Evolutionary conservation across 108 stramenopile genomes (phyloP).

Genomic region (Pseudonitzschia pungens): DNA sequence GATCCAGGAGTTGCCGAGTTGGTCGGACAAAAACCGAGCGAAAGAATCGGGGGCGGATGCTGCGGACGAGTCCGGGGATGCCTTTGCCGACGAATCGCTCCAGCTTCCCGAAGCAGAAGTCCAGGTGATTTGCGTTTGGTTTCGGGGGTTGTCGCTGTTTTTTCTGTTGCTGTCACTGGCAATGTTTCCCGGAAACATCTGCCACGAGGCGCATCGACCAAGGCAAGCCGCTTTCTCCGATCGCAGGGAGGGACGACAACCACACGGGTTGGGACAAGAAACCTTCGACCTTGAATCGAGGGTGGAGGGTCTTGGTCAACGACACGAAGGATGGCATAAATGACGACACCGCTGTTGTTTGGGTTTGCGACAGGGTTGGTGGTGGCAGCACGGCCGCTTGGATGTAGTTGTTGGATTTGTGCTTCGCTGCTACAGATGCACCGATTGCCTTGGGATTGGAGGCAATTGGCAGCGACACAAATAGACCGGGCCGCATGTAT

Average conservation of each 20-base stretch:
- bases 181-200: neutral
- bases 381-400: slow-evolving; percentile 2
- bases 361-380: neutral
- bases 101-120: neutral
- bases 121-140: neutral
- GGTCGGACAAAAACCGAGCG: neutral
- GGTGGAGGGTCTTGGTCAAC: slow-evolving; percentile 1
- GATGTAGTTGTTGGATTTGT: slow-evolving; percentile 2
- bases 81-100: neutral
- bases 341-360: neutral
- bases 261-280: neutral
- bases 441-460: neutral
- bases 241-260: neutral
- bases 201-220: slow-evolving; percentile 3
- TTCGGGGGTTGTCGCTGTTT: neutral
- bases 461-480: slow-evolving; percentile 22
- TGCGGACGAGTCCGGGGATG: neutral
- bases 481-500: slow-evolving; percentile 26
- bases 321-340: neutral
- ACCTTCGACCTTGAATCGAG: slow-evolving; percentile 1
- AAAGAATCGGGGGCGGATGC: neutral
- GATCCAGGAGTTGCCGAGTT: slow-evolving; percentile 11
- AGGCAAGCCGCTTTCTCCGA: neutral
- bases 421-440: neutral
- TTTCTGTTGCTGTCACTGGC: neutral